Conservation (phyloP, 345 rosid species). For the Toxicodendron radicans region DNA sequence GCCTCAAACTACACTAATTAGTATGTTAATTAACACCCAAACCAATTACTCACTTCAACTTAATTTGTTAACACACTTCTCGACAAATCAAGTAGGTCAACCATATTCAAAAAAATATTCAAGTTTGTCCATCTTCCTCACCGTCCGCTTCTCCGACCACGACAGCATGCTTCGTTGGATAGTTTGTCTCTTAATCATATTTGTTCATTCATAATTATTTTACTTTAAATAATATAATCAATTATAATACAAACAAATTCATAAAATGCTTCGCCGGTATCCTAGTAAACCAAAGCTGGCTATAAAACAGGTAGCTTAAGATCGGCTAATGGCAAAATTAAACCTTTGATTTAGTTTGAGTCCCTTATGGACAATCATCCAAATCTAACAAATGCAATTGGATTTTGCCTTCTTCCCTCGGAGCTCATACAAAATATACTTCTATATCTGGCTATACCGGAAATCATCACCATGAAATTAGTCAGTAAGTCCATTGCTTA, state of each 20-base stretch:
- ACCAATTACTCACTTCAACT: too few species aligned
- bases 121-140: conserved; percentile 12
- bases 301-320: neutral
- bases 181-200: conserved; percentile 17
- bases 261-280: neutral
- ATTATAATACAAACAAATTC: neutral
- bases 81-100: conserved; percentile 10
- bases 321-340: neutral
- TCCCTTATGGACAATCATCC: conserved; percentile 15
- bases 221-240: neutral
- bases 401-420: conserved; percentile 76
- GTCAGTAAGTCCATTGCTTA: conserved; percentile 46
- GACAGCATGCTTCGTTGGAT: conserved; percentile 28
- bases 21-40: neutral
- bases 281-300: neutral
- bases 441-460: conserved; percentile 56
- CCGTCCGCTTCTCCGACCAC: conserved; percentile 33
- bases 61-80: neutral
- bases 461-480: conserved; percentile 53
- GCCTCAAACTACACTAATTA: neutral
- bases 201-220: neutral
- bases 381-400: conserved; percentile 31
- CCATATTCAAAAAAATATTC: neutral
- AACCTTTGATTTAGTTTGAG: too few species aligned
- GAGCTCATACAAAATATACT: conserved; percentile 75